A percentile compares a stretch with the other conserved stretches of the same genome.
These are phyloP conservation scores for Thermothielavioides terrestris DNA, from an alignment of 495 filamentous ascomycete genomes.

Conservation along the genomic window DNA sequence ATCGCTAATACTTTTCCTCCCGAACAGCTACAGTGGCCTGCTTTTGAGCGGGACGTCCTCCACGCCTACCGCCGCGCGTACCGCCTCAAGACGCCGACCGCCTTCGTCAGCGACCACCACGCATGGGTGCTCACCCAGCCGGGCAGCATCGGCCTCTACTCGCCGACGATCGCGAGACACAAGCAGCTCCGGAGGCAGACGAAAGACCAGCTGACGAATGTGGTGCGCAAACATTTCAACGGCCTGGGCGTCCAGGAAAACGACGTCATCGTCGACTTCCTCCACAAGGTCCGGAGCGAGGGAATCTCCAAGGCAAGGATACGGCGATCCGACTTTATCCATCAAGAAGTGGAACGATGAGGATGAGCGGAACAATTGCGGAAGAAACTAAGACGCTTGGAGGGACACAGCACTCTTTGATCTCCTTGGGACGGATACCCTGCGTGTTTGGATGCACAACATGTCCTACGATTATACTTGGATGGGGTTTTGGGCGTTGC, in stretches of 20 bases:
- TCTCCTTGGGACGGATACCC: background rate
- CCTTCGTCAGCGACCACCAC: constrained; percentile 63
- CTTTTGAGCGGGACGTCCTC: constrained; percentile 61
- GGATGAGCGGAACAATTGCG: too few relatives aligned
- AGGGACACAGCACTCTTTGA: constrained; percentile 11
- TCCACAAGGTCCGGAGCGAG: constrained; percentile 63
- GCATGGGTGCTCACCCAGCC: constrained; percentile 60
- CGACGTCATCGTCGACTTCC: constrained; percentile 77
- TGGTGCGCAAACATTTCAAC: constrained; percentile 87
- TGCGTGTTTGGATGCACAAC: background rate
- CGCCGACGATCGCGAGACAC: constrained; percentile 61
- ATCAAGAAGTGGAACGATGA: constrained; percentile 14
- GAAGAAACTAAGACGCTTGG: too few relatives aligned
- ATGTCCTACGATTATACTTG: background rate
- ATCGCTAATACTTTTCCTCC: constrained; percentile 15
- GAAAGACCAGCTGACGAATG: constrained; percentile 70
- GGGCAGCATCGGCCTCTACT: constrained; percentile 58
- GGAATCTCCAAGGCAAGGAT: constrained; percentile 26
- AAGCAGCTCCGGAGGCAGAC: constrained; percentile 56
- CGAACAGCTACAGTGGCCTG: constrained; percentile 63
- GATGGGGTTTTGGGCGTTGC: constrained; percentile 1
- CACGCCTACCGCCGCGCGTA: constrained; percentile 75
- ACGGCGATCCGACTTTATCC: constrained; percentile 20
- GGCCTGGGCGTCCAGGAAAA: constrained; percentile 73
- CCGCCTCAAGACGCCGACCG: constrained; percentile 58